Evolutionary conservation across 169 alveolate genomes (phyloP), one percentile per base, ranked within the genome.

Genomic region (Perkinsus olseni): DNA sequence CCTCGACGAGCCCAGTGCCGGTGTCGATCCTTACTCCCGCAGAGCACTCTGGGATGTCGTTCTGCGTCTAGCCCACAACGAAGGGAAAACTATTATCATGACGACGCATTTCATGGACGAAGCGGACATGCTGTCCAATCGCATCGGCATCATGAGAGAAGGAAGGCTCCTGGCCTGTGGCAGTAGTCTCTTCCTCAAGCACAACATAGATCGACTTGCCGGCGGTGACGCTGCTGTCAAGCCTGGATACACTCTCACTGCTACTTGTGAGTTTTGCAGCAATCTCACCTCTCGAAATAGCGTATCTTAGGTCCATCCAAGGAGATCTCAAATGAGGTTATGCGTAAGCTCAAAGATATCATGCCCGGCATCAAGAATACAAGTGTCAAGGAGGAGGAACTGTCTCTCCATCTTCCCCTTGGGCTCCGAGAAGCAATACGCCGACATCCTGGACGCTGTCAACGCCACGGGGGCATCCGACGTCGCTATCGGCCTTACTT

Each of bases 81-180:
- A 96, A 74, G 95, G 96, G 91, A n/a, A 97, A 95, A 98, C 98
- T 24, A 97, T 97, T 96, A 96, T 97, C 37, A 95, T 97, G 92
- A 97, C 99, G 0, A 97, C 99, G 74, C 99, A 97, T 93, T 97
- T 97, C 91, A 96, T 97, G 98, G 98, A 97, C 95, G 99, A 97
- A 94, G 82, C 82, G 1, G 82, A 62, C 17, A 92, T 95, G 51
- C 92, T 96, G 36, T 96, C 97, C 34, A 96, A 96, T 82, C 95
- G 97, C 91, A 96, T 96, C 10, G 97, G 94, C 0, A 96, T 96
- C 74, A 95, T 96, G 95, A 91, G 96, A 62, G 93, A 92, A 36
- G 97, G 97, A 3, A 91, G 92, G 91, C 93, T 97, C 17, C 74
- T 94, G 38, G 96, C 98, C 91, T 74, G 91, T 45, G 98, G 98